Conservation (phyloP, 2,329 filamentous ascomycete genomes). For the Teratosphaeria destructans region DNA sequence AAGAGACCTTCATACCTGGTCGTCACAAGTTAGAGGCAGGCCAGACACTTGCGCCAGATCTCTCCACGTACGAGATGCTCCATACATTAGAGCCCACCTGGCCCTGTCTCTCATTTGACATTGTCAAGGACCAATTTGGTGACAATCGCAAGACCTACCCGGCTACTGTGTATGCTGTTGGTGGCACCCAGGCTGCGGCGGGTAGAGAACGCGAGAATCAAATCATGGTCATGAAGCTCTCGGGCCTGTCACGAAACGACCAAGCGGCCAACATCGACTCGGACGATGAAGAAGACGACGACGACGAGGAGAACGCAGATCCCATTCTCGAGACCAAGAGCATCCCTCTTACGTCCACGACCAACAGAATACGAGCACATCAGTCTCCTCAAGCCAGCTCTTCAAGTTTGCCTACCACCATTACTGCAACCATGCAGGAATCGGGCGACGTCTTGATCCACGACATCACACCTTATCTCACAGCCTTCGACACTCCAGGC, state of each 20-base stretch:
- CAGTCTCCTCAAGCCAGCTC: conserved; percentile 65
- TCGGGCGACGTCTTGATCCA: conserved; percentile 82
- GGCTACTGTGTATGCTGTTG: conserved; percentile 87
- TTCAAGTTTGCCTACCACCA: conserved; percentile 63
- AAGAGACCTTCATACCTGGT: conserved; percentile 90
- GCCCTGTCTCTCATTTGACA: conserved; percentile 95
- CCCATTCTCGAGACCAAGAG: conserved; percentile 88
- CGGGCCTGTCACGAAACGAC: conserved; percentile 80
- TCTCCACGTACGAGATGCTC: conserved; percentile 95
- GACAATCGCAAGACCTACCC: conserved; percentile 89
- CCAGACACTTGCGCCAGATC: conserved; percentile 82
- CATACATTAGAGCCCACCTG: conserved; percentile 89
- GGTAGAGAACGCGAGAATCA: conserved; percentile 74
- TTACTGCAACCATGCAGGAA: conserved; percentile 89
- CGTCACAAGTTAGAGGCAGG: conserved; percentile 83
- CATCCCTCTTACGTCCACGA: conserved; percentile 77
- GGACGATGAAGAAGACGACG: conserved; percentile 57
- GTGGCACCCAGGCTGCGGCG: conserved; percentile 82
- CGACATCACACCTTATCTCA: conserved; percentile 82
- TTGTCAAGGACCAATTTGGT: conserved; percentile 75
- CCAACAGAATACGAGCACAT: conserved; percentile 84
- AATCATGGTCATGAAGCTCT: conserved; percentile 93
- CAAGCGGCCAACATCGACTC: conserved; percentile 57
- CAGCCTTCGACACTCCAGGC: conserved; percentile 82
- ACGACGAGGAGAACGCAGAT: conserved; percentile 65